A percentile compares a stretch with the other conserved stretches of the same genome.
These are phyloP conservation scores for Rhododendron molle DNA, from an alignment of 148 eudicot species.

Conservation along the genomic window DNA sequence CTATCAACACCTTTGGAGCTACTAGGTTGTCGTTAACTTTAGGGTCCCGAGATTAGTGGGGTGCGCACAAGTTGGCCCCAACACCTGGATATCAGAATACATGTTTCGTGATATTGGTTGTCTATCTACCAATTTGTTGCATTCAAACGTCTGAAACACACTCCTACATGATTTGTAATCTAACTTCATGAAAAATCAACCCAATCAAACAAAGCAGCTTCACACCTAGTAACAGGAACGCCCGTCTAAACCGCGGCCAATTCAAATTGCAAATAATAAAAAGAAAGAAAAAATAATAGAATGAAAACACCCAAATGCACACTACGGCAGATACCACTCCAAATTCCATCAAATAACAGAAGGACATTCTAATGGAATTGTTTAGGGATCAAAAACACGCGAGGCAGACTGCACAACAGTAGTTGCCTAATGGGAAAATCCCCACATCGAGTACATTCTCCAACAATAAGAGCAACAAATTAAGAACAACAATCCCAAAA, in stretches of 20 bases:
- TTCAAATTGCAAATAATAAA: background rate
- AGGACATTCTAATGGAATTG: background rate
- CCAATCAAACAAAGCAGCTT: background rate
- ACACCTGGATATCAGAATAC: background rate
- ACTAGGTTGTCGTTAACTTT: too few relatives aligned
- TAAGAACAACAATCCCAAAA: background rate
- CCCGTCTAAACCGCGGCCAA: background rate
- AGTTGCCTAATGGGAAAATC: too few relatives aligned
- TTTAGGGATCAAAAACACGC: background rate
- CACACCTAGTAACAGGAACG: background rate
- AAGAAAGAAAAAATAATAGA: background rate
- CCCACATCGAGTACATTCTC: background rate
- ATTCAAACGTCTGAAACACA: background rate
- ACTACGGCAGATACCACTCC: background rate
- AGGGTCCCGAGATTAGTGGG: too few relatives aligned
- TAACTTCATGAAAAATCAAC: background rate
- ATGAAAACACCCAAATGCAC: background rate
- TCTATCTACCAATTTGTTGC: background rate
- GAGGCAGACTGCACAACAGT: background rate
- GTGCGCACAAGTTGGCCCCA: too few relatives aligned
- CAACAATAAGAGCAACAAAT: background rate
- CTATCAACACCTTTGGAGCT: too few relatives aligned
- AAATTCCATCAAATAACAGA: background rate
- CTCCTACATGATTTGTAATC: background rate
- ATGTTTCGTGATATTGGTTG: background rate